Evolutionary conservation across 768 basidiomycete genomes (phyloP), one percentile per base, ranked within the genome.

Genomic region (Serendipita indica): DNA sequence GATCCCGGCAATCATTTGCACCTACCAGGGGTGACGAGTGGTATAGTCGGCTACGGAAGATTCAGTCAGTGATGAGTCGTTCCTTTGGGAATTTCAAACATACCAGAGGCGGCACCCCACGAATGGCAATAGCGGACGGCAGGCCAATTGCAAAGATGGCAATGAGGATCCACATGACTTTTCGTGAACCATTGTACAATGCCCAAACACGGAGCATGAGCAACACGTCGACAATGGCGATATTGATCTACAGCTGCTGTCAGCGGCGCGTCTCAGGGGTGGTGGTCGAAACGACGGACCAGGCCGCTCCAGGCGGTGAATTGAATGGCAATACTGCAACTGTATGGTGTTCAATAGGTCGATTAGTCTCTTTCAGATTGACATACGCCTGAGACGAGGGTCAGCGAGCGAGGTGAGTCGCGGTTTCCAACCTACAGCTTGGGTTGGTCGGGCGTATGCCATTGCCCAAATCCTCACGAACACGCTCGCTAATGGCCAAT

Each of bases 171-270:
- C 49, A 54, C 49, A 27, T 54, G 10, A 54, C 49, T 25, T 16
- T 4, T 27, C 49, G 20, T 16, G 49, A 54, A 4, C 49, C 49
- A 54, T 54, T 54, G 49, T 54, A 54, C 4, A 54, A 28, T 27
- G 49, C 49, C 49, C 49, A 54, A n/a, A 54, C 49, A n/a, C 49
- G 49, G 30, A 54, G 49, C 49, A 54, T 54, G 49, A 54, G 49
- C 20, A 54, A 3, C 3, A 54, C n/a, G n/a, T 54, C 49, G 22
- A 54, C 49, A 30, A 54, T 27, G 7, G 49, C 49, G n/a, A 54
- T 33, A 32, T 33, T 54, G 30, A 54, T n/a, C 49, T 54, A 30
- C n/a, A 30, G 10, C 18, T n/a, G 18, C 5, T 43, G 18, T n/a
- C 18, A 25, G 6, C 7, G 5, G 41, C 18, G 41, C 16, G 41